Evolutionary conservation across 2,329 filamentous ascomycete genomes (phyloP), one percentile per base, ranked within the genome.

Genomic region (Triangularia verruculosa): DNA sequence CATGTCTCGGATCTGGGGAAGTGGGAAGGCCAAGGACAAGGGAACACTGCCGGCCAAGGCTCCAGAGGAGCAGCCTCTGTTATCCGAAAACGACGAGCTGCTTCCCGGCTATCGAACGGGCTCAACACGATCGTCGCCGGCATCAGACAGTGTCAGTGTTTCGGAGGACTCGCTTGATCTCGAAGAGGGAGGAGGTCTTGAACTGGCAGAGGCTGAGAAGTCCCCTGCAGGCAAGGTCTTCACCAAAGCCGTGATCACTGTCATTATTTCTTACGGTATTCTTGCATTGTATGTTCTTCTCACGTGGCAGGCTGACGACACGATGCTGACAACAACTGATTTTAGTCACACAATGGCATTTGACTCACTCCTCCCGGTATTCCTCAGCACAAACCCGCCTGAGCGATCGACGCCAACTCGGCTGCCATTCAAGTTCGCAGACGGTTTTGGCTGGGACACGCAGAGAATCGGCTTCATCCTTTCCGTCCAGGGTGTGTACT

Each of bases 261-360:
- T 93, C 73, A 96, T 97, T 67, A 79, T 94, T 63, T 92, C 91
- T 59, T 97, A 96, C 74, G 94, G 93, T 53, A 92, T 98, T 71
- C 82, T 98, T 64, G 94, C 94, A 68, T 97, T 96, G 93, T 97
- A 84, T 86, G 92, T 89, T 20, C 17, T 17, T 47, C 22, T 24
- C 25, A 15, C n/a, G 4, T 9, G n/a, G 39, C 22, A 27, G 62
- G 62, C 22, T 53, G 55, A 24, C 30, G 28, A 15, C n/a, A 20
- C 13, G 32, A 24, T 43, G 61, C 72, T 76, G 67, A 74, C 72
- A 56, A n/a, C n/a, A n/a, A n/a, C 53, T 12, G 30, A 27, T 30
- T 66, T 47, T 72, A 97, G 93, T 79, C 94, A 98, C 78, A 97
- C 94, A 12, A 97, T 99, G 78, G 96, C 93, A 0, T 95, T 96